A percentile compares a stretch with the other conserved stretches of the same genome.
Conservation (phyloP, 257 asterid species). For the Paraleonurus japonicus region DNA sequence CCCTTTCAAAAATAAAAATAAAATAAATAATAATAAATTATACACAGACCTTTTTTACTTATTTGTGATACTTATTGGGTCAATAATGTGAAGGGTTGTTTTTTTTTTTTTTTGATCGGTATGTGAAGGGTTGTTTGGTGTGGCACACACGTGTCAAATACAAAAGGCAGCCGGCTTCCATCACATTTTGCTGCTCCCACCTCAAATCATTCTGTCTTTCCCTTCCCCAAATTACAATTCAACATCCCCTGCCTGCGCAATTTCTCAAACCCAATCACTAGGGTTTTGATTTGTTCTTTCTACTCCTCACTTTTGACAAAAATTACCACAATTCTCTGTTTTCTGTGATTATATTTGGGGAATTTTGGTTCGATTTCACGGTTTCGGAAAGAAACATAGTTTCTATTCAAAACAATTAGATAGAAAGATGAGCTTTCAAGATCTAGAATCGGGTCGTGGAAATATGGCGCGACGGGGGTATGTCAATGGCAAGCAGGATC, state of each 20-base stretch:
- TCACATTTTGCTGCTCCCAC: slow-evolving; percentile 21
- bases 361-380: slow-evolving; percentile 25
- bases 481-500: slow-evolving; percentile 74
- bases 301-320: neutral
- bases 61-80: neutral
- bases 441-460: slow-evolving; percentile 86
- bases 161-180: slow-evolving; percentile 25
- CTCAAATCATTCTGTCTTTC: slow-evolving; percentile 20
- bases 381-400: slow-evolving; percentile 14
- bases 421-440: slow-evolving; percentile 81
- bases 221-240: neutral
- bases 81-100: neutral
- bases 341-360: slow-evolving; percentile 3
- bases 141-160: slow-evolving; percentile 25
- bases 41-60: too few relatives aligned
- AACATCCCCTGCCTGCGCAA: neutral
- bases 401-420: neutral
- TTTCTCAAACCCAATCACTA: slow-evolving; percentile 22
- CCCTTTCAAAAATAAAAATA: too few relatives aligned
- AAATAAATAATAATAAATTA: too few relatives aligned
- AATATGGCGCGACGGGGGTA: slow-evolving; percentile 51
- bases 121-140: neutral
- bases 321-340: slow-evolving; percentile 3
- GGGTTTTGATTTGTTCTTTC: slow-evolving; percentile 26
- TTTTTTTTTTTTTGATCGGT: too few relatives aligned